Conservation (phyloP, 2,329 filamentous ascomycete genomes). For the Hypoxylon sp. region DNA sequence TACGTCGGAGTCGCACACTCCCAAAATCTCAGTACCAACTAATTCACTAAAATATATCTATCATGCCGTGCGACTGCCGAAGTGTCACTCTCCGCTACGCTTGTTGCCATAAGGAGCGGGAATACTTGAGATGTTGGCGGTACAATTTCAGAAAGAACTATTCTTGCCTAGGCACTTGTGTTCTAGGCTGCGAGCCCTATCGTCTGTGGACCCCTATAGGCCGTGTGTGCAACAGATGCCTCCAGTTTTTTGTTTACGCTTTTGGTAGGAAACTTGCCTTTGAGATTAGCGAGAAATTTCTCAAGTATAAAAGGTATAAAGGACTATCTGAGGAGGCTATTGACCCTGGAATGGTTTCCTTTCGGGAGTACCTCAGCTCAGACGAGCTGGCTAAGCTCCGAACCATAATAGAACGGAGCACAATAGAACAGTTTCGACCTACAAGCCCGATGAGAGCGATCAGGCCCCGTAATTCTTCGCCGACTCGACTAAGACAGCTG, state of each 20-base stretch:
- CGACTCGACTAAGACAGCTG: constrained; percentile 6
- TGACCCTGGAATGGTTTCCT: constrained; percentile 43
- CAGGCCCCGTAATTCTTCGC: background rate
- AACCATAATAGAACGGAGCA: constrained; percentile 1
- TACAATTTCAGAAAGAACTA: constrained; percentile 36
- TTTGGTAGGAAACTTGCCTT: constrained; percentile 40
- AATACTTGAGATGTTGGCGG: constrained; percentile 38
- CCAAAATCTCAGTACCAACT: background rate
- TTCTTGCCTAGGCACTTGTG: constrained; percentile 30
- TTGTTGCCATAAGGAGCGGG: constrained; percentile 49
- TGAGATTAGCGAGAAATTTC: constrained; percentile 43
- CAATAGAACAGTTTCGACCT: constrained; percentile 17
- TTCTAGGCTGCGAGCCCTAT: constrained; percentile 37
- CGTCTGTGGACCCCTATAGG: background rate
- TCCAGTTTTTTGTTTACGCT: constrained; percentile 35
- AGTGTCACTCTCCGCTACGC: constrained; percentile 40
- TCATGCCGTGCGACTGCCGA: constrained; percentile 45
- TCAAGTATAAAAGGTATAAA: constrained; percentile 47
- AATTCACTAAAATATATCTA: constrained; percentile 16
- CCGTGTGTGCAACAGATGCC: constrained; percentile 43
- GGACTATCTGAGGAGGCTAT: constrained; percentile 38
- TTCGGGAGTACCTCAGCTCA: constrained; percentile 35
- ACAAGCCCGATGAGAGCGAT: constrained; percentile 25
- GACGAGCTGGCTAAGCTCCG: constrained; percentile 16
- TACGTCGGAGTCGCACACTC: constrained; percentile 20